These are phyloP conservation scores for Orychophragmus violaceus DNA, from an alignment of 345 rosid species.

Conservation along the genomic window DNA sequence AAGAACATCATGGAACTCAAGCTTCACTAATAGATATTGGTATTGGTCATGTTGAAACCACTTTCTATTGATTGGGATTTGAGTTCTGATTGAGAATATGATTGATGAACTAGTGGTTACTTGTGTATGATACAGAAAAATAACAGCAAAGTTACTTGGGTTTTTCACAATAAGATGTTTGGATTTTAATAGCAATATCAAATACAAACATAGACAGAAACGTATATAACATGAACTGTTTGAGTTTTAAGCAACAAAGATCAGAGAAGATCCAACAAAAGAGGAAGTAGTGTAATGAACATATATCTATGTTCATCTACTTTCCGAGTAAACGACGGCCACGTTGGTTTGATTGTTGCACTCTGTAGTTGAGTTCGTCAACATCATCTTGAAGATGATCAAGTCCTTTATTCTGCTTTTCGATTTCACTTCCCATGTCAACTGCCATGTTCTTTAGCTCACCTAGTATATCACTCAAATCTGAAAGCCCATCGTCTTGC, in stretches of 20 bases:
- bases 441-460: constrained; percentile 85
- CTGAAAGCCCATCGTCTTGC: constrained; percentile 85
- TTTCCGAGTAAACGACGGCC: constrained; percentile 73
- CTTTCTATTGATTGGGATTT: neutral
- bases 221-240: constrained; percentile 10
- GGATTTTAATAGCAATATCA: neutral
- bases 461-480: constrained; percentile 69
- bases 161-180: neutral
- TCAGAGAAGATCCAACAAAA: neutral
- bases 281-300: constrained; percentile 6
- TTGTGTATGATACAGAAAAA: neutral
- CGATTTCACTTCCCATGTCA: constrained; percentile 91
- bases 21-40: constrained; percentile 14
- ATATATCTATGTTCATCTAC: constrained; percentile 28
- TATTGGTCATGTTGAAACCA: neutral
- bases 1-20: constrained; percentile 77
- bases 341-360: constrained; percentile 53
- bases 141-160: neutral
- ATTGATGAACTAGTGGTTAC: neutral
- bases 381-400: constrained; percentile 59
- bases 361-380: constrained; percentile 58
- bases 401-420: constrained; percentile 63
- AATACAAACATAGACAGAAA: neutral
- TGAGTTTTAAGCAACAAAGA: neutral
- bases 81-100: neutral